These are phyloP conservation scores for Microbotryum lychnidis-dioicae DNA, from an alignment of 1,284 basidiomycete species.

Conservation along the genomic window DNA sequence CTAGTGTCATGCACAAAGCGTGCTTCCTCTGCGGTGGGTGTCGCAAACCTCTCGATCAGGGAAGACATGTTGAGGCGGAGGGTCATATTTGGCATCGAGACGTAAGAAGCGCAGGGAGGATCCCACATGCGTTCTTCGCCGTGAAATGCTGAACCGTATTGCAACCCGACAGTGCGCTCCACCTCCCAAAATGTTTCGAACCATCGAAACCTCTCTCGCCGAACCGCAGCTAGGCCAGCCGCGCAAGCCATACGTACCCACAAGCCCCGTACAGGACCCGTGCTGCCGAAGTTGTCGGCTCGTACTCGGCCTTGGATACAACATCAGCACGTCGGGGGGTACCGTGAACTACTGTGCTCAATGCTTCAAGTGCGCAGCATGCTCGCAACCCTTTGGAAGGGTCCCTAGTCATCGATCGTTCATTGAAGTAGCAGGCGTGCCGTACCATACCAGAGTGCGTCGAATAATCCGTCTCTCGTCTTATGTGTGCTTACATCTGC, in stretches of 20 bases:
- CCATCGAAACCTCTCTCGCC: conserved; percentile 16
- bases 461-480: neutral
- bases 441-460: conserved; percentile 17
- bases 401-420: conserved; percentile 7
- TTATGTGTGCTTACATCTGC: no score
- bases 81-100: conserved; percentile 14
- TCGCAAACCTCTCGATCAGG: conserved; percentile 39
- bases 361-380: conserved; percentile 19
- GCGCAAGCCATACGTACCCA: neutral
- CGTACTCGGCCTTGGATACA: conserved; percentile 3
- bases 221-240: neutral
- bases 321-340: conserved; percentile 13
- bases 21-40: conserved; percentile 69
- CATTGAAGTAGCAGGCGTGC: conserved; percentile 11
- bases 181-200: conserved; percentile 2
- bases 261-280: neutral
- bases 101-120: conserved; percentile 1
- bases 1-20: conserved; percentile 6
- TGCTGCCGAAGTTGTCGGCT: conserved; percentile 18
- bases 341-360: conserved; percentile 9
- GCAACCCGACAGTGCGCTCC: conserved; percentile 16
- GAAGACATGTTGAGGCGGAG: conserved; percentile 14
- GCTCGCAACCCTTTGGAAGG: neutral
- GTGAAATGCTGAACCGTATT: neutral
- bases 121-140: no score